Conservation (phyloP, 495 filamentous ascomycete genomes). For the Penicillium soppii region DNA sequence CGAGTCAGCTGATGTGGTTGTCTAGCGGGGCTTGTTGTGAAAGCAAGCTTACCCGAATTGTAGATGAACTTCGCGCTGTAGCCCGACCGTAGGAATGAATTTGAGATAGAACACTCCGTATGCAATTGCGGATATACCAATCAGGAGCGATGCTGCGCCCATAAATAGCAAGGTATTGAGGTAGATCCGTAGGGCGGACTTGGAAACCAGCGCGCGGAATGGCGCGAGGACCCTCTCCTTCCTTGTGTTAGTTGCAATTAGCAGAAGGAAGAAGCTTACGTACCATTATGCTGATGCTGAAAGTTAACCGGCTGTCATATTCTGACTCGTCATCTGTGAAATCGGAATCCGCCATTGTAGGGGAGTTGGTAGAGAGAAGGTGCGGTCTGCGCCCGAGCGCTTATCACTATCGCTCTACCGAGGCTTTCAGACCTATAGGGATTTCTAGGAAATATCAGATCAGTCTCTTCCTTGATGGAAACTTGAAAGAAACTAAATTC, state of each 20-base stretch:
- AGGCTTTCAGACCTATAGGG: too few species aligned
- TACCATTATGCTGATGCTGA: constrained; percentile 12
- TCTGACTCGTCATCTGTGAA: constrained; percentile 27
- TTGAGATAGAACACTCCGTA: constrained; percentile 80
- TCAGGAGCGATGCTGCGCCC: constrained; percentile 54
- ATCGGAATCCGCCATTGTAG: constrained; percentile 31
- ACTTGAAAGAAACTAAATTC: too few species aligned
- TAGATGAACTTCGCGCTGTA: constrained; percentile 68
- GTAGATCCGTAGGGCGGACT: constrained; percentile 67
- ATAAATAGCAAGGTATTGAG: constrained; percentile 66
- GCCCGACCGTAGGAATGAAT: constrained; percentile 72
- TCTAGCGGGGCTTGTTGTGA: background rate
- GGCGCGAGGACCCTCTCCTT: constrained; percentile 35
- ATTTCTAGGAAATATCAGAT: too few species aligned
- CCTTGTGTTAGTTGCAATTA: constrained; percentile 13
- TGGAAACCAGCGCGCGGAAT: constrained; percentile 56
- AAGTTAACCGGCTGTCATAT: constrained; percentile 17
- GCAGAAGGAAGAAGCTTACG: background rate
- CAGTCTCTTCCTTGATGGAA: too few species aligned
- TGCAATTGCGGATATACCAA: constrained; percentile 61
- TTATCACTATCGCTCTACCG: too few species aligned
- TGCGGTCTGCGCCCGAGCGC: constrained; percentile 2
- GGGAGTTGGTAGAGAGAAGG: constrained; percentile 11
- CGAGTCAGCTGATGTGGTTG: constrained; percentile 1
- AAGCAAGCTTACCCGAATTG: constrained; percentile 68